These are phyloP conservation scores for Acidomyces sp. DNA, from an alignment of 495 filamentous ascomycete species.

Conservation along the genomic window DNA sequence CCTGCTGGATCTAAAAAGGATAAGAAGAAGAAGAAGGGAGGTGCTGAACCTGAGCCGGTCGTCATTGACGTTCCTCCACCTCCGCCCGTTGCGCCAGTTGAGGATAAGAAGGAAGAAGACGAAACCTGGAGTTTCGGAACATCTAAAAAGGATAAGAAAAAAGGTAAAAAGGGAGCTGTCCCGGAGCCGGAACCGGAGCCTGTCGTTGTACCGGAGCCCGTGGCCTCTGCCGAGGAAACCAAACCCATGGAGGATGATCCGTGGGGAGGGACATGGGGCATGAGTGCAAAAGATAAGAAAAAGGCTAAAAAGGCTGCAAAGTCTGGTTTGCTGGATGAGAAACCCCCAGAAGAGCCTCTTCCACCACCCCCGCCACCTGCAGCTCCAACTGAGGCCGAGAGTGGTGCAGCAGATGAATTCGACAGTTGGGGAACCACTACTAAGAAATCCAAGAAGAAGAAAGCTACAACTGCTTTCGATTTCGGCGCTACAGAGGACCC, in stretches of 20 bases:
- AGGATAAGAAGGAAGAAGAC: conserved; percentile 5
- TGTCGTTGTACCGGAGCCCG: conserved; percentile 3
- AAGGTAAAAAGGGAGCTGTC: conserved; percentile 6
- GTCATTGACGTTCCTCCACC: conserved; percentile 19
- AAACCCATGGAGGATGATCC: conserved; percentile 23
- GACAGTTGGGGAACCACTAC: conserved; percentile 12
- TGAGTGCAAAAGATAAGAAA: conserved; percentile 15
- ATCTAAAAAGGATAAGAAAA: conserved; percentile 24
- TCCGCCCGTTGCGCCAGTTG: conserved; percentile 14
- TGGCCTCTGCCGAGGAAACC: conserved; percentile 14
- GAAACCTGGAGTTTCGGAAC: not conserved
- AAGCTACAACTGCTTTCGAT: conserved; percentile 10
- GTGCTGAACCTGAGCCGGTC: conserved; percentile 3
- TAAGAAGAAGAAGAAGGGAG: conserved; percentile 23
- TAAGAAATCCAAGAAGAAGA: conserved; percentile 31
- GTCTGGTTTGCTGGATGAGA: conserved; percentile 1
- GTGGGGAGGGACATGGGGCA: conserved; percentile 9
- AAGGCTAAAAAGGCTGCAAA: conserved; percentile 23
- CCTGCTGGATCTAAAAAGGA: conserved; percentile 16
- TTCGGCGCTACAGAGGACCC: conserved; percentile 11
- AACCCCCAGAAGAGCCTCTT: conserved; percentile 16
- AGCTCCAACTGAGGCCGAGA: conserved; percentile 17
- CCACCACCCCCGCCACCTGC: conserved; percentile 9
- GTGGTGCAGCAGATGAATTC: conserved; percentile 19
- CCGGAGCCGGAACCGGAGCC: conserved; percentile 5